Base-by-base conservation (phyloP, 768 basidiomycete genomes). In the Lentinus brumalis region DNA sequence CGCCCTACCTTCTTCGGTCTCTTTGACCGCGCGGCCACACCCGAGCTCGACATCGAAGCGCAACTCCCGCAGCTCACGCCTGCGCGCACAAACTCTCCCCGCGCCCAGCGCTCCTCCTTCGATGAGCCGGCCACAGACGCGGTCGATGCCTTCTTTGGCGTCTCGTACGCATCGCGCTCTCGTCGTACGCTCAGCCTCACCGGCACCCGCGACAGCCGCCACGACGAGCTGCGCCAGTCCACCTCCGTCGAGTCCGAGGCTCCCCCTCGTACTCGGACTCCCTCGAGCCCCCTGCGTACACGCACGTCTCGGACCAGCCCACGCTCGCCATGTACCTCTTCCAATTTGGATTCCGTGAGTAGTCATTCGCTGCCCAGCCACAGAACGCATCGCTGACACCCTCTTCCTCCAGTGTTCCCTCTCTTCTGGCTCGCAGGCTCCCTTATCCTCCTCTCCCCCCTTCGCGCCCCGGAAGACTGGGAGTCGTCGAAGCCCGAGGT, bases 341-440 rank as follows among this genome's bases (percentile, higher is more conserved):
- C 75, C 79, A 76, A 61, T 79, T 76, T 31, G 82, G 82, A 26
- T 83, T 83, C 67, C 31, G 82, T 83, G 62, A 69, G 82, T 76
- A 35, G 40, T 61, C 44, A 8, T 52, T 7, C n/a, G 47, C 6
- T 11, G 16, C 35, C 15, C 31, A 31, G 8, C 1, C 6, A 7
- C 18, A 18, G 9, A n/a, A 47, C 18, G 44, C 35, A 29, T 6
- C 15, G 3, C 39, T 53, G 55, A 39, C 58, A 56, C 53, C 31
- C 35, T 10, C 18, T 15, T 62, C 16, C 39, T 39, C 1, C 62
- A 81, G 81, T 82, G 53, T 82, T 79, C 70, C 81, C 81, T n/a
- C 76, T 75, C 15, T 76, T 81, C 60, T 83, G 83, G 82, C 45
- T 80, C 21, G 66, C 78, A 6, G 80, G 81, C 16, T 67, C 73